Evolutionary conservation across 805 yeast genomes (phyloP).

Genomic region (Schwanniomyces polymorphus): DNA sequence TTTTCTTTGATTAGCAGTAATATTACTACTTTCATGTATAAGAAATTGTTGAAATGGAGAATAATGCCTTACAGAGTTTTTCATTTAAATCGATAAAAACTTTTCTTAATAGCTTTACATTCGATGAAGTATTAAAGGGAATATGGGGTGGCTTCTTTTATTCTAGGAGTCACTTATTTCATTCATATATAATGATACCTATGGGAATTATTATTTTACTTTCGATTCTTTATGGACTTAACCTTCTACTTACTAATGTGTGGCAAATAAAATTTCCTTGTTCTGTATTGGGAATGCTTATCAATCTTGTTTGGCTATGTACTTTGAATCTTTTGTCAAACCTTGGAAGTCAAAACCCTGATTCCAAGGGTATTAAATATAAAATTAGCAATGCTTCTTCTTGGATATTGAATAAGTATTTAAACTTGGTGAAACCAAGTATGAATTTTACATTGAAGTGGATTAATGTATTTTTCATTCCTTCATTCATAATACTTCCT

Average conservation of each 20-base stretch:
- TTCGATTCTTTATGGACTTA: conserved; percentile 52
- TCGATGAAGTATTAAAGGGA: conserved; percentile 12
- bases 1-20: too few relatives aligned
- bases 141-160: conserved; percentile 31
- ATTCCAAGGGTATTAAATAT: conserved; percentile 3
- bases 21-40: too few relatives aligned
- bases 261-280: conserved; percentile 60
- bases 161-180: conserved; percentile 33
- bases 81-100: neutral
- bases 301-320: conserved; percentile 50
- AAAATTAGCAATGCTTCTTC: conserved; percentile 10
- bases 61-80: neutral
- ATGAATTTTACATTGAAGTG: conserved; percentile 69
- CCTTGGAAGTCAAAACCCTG: neutral
- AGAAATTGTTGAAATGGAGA: neutral
- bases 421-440: conserved; percentile 52
- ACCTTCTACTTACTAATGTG: conserved; percentile 44
- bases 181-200: conserved; percentile 49
- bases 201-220: conserved; percentile 48
- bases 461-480: conserved; percentile 79
- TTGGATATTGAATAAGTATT: conserved; percentile 28
- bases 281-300: conserved; percentile 69
- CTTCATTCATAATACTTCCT: conserved; percentile 73
- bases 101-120: conserved; percentile 1
- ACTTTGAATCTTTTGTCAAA: conserved; percentile 26